Evolutionary conservation across 2,329 filamentous ascomycete species (phyloP).

Genomic region (Stagonosporopsis rhizophila): DNA sequence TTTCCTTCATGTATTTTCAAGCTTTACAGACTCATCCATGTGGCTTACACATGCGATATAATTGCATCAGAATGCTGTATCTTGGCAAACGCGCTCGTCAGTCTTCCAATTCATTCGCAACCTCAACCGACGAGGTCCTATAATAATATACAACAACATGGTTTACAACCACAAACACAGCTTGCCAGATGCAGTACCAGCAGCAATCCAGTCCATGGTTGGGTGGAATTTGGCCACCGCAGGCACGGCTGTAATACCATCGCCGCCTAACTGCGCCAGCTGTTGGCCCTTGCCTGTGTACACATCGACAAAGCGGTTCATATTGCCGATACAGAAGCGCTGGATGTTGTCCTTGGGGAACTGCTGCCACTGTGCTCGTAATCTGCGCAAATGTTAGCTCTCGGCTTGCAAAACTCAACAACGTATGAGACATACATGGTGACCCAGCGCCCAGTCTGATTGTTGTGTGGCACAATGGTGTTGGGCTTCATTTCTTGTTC

Average conservation of each 20-base stretch:
- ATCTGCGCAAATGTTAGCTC: slow-evolving; percentile 48
- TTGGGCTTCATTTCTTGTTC: slow-evolving; percentile 72
- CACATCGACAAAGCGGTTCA: slow-evolving; percentile 96
- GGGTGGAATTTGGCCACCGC: slow-evolving; percentile 92
- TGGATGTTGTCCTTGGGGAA: slow-evolving; percentile 79
- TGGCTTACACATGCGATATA: not conserved
- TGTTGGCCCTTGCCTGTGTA: slow-evolving; percentile 84
- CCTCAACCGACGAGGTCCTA: not conserved
- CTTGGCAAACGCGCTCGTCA: not conserved
- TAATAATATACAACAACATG: not conserved
- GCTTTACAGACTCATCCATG: not conserved
- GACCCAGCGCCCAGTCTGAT: slow-evolving; percentile 94
- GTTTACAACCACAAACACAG: slow-evolving; percentile 85
- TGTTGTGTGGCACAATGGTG: slow-evolving; percentile 81
- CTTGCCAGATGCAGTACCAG: slow-evolving; percentile 90
- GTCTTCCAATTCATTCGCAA: not conserved
- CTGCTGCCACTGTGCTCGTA: slow-evolving; percentile 89
- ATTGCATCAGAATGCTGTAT: not conserved
- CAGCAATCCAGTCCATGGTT: slow-evolving; percentile 87
- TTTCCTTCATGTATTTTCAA: not conserved
- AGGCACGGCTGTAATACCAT: slow-evolving; percentile 92
- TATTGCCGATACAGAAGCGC: slow-evolving; percentile 92
- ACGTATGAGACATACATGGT: slow-evolving; percentile 66
- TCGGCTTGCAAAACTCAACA: not conserved
- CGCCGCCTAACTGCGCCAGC: slow-evolving; percentile 84